Evolutionary conservation across 2,329 filamentous ascomycete genomes (phyloP), one percentile per base, ranked within the genome.

Genomic region (Monilinia fructicola): DNA sequence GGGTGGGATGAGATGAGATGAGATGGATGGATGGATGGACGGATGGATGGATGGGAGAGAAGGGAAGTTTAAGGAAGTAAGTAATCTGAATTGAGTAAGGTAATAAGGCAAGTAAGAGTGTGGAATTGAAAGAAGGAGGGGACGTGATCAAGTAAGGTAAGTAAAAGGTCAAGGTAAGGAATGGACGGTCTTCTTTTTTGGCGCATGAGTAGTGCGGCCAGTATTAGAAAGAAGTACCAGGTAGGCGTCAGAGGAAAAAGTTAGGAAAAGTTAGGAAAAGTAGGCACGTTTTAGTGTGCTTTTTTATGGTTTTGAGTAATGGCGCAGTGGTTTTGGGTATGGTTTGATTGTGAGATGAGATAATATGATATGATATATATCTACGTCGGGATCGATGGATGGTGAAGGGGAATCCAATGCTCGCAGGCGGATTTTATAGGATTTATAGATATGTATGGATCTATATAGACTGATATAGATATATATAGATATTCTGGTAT

Each of bases 121-220:
- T 38, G 35, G 48, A 54, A 35, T 48, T 52, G 65, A 48, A 52
- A 50, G 52, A 52, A 60, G 54, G 54, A 60, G 56, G 59, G 50
- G 59, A 53, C n/a, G 40, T 23, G 42, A 42, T 28, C 54, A 58
- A n/a, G n/a, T n/a, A n/a, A n/a, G n/a, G n/a, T n/a, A n/a, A n/a
- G n/a, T n/a, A 31, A 31, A 31, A 6, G 28, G 53, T 28, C 35
- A 59, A 65, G 62, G 59, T 52, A 59, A 60, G 63, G 64, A 61
- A 65, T 65, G 63, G 23, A 59, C 54, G 53, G 62, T 65, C 21
- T 59, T 48, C 64, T 54, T 31, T 54, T 64, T 53, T 53, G 63
- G 63, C 54, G 63, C 54, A 59, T 65, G 63, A 65, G 46, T 58
- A 56, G 62, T 10, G 2, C 21, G 59, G 21, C 59, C 46, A 61